Evolutionary conservation across 192 early-diverging fungal genomes (phyloP).

Genomic region (Coemansia erecta): DNA sequence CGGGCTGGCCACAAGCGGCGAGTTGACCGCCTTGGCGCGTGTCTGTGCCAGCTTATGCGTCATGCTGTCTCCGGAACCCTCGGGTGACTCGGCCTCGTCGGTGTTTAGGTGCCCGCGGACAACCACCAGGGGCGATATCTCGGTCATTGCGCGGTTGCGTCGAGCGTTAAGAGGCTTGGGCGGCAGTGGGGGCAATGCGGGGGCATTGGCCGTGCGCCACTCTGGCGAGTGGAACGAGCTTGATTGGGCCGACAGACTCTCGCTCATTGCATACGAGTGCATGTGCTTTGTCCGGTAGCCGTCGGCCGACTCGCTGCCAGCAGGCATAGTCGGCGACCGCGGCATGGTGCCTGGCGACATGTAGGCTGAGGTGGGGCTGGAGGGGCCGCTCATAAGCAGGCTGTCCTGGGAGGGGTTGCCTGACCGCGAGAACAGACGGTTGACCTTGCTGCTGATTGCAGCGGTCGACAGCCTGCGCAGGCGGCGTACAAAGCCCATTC

Average conservation of each 20-base stretch:
- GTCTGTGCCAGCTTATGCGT: conserved; percentile 14
- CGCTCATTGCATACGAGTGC: neutral
- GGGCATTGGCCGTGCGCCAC: conserved; percentile 17
- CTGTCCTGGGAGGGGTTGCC: conserved; percentile 47
- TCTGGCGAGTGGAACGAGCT: conserved; percentile 7
- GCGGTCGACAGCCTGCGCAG: conserved; percentile 48
- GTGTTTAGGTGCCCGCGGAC: conserved; percentile 18
- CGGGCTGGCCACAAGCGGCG: conserved; percentile 43
- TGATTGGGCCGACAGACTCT: neutral
- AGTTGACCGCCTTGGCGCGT: conserved; percentile 28
- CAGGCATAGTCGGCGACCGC: conserved; percentile 8
- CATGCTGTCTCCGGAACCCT: neutral
- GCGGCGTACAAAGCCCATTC: conserved; percentile 43
- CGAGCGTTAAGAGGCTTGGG: conserved; percentile 28
- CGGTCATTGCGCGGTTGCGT: conserved; percentile 40
- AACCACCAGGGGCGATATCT: conserved; percentile 25
- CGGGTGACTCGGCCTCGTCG: conserved; percentile 1
- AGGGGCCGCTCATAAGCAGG: conserved; percentile 15
- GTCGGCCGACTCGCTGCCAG: neutral
- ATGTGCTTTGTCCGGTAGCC: neutral
- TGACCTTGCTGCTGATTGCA: conserved; percentile 46
- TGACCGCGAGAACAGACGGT: conserved; percentile 42
- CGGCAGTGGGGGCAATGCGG: conserved; percentile 19
- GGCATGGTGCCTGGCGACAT: conserved; percentile 13
- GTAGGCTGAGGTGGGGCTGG: conserved; percentile 18